These are phyloP conservation scores for Scutellaria minor DNA, from an alignment of 257 asterid genomes.

Conservation along the genomic window DNA sequence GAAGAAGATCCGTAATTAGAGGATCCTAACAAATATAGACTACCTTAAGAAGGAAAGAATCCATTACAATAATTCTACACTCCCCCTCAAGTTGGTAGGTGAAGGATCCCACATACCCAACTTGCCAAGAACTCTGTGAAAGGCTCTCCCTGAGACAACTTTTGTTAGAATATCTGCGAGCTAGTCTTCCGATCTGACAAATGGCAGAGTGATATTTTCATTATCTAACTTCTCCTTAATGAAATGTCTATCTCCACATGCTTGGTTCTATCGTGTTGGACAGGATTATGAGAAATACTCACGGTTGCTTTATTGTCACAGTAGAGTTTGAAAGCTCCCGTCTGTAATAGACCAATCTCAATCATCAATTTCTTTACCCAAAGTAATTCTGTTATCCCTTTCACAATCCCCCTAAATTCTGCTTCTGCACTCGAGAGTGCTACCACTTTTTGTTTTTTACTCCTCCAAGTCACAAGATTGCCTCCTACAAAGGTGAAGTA, in stretches of 20 bases:
- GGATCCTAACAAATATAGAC: too few species aligned
- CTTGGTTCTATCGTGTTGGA: not conserved
- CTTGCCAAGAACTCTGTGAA: not conserved
- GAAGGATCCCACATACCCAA: not conserved
- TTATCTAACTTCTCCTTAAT: not conserved
- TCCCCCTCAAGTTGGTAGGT: too few species aligned
- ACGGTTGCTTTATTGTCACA: too few species aligned
- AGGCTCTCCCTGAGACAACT: not conserved
- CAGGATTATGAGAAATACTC: too few species aligned
- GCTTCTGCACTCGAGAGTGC: too few species aligned
- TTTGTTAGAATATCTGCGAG: not conserved
- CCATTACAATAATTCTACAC: too few species aligned
- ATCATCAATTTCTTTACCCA: too few species aligned
- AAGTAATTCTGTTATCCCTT: too few species aligned
- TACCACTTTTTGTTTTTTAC: slow-evolving; percentile 5
- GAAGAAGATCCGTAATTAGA: not conserved
- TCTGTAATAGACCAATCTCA: too few species aligned
- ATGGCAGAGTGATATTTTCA: not conserved
- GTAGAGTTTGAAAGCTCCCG: too few species aligned
- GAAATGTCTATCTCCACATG: not conserved
- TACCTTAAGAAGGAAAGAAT: too few species aligned
- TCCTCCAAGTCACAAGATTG: not conserved
- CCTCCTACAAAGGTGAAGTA: not conserved
- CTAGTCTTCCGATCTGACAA: not conserved
- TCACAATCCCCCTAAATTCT: too few species aligned